Conservation (phyloP, 352 stramenopile species). For the Halophytophthora polymorphica region DNA sequence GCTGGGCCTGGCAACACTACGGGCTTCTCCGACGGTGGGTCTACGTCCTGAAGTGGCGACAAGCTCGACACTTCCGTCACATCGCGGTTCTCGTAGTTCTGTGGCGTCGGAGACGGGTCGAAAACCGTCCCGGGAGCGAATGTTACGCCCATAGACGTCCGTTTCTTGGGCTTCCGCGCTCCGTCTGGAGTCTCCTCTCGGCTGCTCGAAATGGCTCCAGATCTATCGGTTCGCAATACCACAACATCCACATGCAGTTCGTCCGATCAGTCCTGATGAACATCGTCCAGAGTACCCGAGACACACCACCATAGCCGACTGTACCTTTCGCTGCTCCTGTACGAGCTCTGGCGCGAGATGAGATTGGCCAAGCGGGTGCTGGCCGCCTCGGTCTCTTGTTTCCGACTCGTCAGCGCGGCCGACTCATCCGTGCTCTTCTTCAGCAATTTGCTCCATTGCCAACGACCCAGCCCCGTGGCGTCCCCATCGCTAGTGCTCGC, state of each 20-base stretch:
- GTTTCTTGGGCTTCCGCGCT: slow-evolving; percentile 12
- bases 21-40: slow-evolving; percentile 1
- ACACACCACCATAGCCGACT: not conserved
- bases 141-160: slow-evolving; percentile 7
- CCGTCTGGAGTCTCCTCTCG: slow-evolving; percentile 3
- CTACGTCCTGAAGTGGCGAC: no score
- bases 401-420: slow-evolving; percentile 6
- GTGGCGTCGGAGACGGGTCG: slow-evolving; percentile 6
- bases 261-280: not conserved
- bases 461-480: slow-evolving; percentile 48
- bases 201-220: not conserved
- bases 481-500: slow-evolving; percentile 15
- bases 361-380: slow-evolving; percentile 24
- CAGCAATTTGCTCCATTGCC: slow-evolving; percentile 64
- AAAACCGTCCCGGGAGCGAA: slow-evolving; percentile 24
- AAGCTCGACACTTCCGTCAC: slow-evolving; percentile 15
- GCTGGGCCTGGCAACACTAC: slow-evolving; percentile 2
- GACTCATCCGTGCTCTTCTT: slow-evolving; percentile 33
- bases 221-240: not conserved
- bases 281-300: not conserved
- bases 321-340: slow-evolving; percentile 27
- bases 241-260: not conserved
- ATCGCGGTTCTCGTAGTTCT: slow-evolving; percentile 17
- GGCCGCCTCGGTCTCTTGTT: slow-evolving; percentile 20
- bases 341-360: slow-evolving; percentile 29